Conservation (phyloP, 2,329 filamentous ascomycete species). For the Colletotrichum cordylinicola region DNA sequence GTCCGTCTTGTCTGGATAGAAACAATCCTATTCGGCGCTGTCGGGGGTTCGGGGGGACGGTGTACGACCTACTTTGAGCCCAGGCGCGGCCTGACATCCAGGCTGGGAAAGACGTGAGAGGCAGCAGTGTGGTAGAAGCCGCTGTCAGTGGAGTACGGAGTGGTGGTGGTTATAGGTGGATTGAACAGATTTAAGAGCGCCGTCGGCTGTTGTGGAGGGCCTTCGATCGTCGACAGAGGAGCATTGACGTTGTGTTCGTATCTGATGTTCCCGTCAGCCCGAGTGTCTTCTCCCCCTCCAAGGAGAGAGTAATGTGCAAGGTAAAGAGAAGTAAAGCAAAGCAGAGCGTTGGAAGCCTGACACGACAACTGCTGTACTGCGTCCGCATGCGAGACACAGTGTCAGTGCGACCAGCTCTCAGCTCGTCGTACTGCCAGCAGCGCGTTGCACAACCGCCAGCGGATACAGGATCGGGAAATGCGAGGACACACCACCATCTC, state of each 20-base stretch:
- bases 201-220: slow-evolving; percentile 52
- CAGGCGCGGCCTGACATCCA: slow-evolving; percentile 61
- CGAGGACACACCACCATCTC: slow-evolving; percentile 37
- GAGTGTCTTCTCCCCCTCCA: background rate
- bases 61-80: slow-evolving; percentile 57
- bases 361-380: slow-evolving; percentile 42
- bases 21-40: slow-evolving; percentile 5
- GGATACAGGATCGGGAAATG: slow-evolving; percentile 45
- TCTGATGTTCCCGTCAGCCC: slow-evolving; percentile 44
- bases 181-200: slow-evolving; percentile 59
- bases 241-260: slow-evolving; percentile 60
- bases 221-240: slow-evolving; percentile 60
- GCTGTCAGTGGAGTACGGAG: slow-evolving; percentile 56
- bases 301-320: slow-evolving; percentile 24
- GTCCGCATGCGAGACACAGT: slow-evolving; percentile 37
- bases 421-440: slow-evolving; percentile 51
- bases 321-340: slow-evolving; percentile 20
- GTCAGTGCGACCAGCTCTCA: slow-evolving; percentile 30
- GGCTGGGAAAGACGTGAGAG: slow-evolving; percentile 50
- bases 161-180: slow-evolving; percentile 51
- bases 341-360: slow-evolving; percentile 30
- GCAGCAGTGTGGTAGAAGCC: slow-evolving; percentile 53
- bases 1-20: slow-evolving; percentile 14
- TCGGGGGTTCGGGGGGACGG: slow-evolving; percentile 2
- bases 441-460: slow-evolving; percentile 47